Conservation (phyloP, 2,329 filamentous ascomycete genomes). For the Aspergillus terreus region DNA sequence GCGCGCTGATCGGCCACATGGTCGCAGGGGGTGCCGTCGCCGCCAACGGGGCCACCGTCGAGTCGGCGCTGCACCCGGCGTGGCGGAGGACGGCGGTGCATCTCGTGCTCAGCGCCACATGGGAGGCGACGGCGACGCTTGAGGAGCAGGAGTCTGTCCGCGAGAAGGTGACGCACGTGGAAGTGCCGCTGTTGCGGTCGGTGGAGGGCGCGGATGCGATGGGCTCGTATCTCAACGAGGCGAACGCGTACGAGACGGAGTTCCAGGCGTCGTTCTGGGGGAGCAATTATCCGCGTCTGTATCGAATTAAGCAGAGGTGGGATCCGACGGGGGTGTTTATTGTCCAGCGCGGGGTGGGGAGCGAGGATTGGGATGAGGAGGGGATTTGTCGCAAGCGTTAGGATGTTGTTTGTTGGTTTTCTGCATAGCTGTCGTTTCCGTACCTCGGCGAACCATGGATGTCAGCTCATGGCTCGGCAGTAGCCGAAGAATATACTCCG, state of each 20-base stretch:
- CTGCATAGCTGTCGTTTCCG: not conserved
- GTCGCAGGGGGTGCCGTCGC: constrained; percentile 37
- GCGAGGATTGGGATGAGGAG: constrained; percentile 11
- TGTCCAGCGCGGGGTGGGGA: constrained; percentile 8
- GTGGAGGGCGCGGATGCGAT: constrained; percentile 17
- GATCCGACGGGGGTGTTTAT: constrained; percentile 8
- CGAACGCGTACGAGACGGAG: constrained; percentile 12
- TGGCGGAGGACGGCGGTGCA: constrained; percentile 15
- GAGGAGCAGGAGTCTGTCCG: constrained; percentile 8
- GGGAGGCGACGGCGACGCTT: constrained; percentile 7
- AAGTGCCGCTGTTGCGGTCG: constrained; percentile 17
- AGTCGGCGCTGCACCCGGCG: constrained; percentile 16
- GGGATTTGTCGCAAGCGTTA: constrained; percentile 6
- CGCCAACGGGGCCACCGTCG: constrained; percentile 2
- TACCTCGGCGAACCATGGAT: too few relatives aligned
- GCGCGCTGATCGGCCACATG: constrained; percentile 24
- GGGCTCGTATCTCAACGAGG: constrained; percentile 32
- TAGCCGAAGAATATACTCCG: too few relatives aligned
- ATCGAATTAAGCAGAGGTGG: constrained; percentile 15
- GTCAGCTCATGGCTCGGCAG: too few relatives aligned
- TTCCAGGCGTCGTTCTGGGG: constrained; percentile 18
- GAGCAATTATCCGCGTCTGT: constrained; percentile 16
- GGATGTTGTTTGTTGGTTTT: too few relatives aligned
- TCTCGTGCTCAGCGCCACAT: constrained; percentile 8
- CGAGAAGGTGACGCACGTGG: constrained; percentile 13